phyloP scores from a whole-genome alignment of 2,329 filamentous ascomycete genomes.

The Calonectria naviculata region DNA sequence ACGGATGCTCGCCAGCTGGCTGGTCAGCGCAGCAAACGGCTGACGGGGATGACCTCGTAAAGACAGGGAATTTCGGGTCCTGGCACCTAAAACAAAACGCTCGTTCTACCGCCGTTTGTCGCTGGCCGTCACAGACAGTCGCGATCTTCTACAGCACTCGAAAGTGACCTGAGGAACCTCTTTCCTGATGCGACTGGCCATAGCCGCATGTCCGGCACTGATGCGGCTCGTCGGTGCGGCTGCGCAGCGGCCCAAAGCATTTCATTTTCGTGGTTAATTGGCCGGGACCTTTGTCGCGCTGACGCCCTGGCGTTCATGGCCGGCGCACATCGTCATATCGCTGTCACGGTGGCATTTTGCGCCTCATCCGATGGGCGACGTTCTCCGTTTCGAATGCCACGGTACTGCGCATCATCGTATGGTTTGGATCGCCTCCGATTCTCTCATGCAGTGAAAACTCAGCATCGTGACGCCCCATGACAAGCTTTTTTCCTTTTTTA shows the following conservation, averaged over 20 bases:
- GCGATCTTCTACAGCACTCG: background rate
- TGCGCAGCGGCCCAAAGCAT: slow-evolving; percentile 4
- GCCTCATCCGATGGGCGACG: background rate
- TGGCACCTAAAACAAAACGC: slow-evolving; percentile 8
- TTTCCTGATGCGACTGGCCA: slow-evolving; percentile 10
- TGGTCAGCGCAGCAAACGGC: background rate
- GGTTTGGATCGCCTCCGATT: background rate
- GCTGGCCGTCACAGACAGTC: background rate
- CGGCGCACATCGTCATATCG: slow-evolving; percentile 6
- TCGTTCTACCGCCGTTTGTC: background rate
- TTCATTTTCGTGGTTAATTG: background rate
- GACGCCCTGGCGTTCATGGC: slow-evolving; percentile 1
- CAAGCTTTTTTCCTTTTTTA: slow-evolving; percentile 4
- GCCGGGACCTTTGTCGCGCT: slow-evolving; percentile 3
- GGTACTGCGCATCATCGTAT: background rate
- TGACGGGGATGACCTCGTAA: slow-evolving; percentile 4
- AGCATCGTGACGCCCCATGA: slow-evolving; percentile 4
- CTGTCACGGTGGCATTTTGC: background rate
- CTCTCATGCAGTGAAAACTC: background rate
- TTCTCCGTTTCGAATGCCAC: slow-evolving; percentile 7
- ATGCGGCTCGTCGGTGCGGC: slow-evolving; percentile 21
- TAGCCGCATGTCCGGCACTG: slow-evolving; percentile 16
- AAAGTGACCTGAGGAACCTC: background rate
- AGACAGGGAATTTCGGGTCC: background rate
- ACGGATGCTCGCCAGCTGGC: background rate